Percentiles rank a stretch among this genome's conserved stretches.
Conservation (phyloP, 495 filamentous ascomycete species). For the Chaetomidium leptoderma region DNA sequence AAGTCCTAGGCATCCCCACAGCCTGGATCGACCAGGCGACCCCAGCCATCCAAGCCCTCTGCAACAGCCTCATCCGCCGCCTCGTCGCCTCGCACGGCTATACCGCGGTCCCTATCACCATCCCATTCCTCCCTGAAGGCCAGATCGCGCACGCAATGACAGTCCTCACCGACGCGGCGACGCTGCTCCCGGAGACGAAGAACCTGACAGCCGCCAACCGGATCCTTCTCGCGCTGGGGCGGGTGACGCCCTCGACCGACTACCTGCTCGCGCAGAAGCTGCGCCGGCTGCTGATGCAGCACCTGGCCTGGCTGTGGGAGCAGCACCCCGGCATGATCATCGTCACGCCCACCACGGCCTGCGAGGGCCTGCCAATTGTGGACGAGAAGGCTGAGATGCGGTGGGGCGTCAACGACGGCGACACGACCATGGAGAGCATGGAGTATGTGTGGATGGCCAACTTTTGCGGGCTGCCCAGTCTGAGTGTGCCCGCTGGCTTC, state of each 20-base stretch:
- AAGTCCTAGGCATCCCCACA: slow-evolving; percentile 62
- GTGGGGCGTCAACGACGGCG: slow-evolving; percentile 67
- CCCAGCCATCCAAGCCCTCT: slow-evolving; percentile 54
- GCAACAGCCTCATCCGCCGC: slow-evolving; percentile 54
- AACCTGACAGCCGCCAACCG: slow-evolving; percentile 64
- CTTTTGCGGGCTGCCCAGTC: slow-evolving; percentile 68
- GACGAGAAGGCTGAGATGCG: slow-evolving; percentile 47
- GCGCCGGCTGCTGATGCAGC: slow-evolving; percentile 70
- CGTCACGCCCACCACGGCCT: slow-evolving; percentile 69
- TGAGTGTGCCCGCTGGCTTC: slow-evolving; percentile 69
- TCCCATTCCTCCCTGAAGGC: slow-evolving; percentile 70
- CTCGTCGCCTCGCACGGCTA: slow-evolving; percentile 56
- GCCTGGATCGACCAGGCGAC: slow-evolving; percentile 69
- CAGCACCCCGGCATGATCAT: slow-evolving; percentile 71
- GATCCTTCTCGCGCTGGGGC: slow-evolving; percentile 62
- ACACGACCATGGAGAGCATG: slow-evolving; percentile 69
- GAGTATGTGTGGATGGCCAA: slow-evolving; percentile 83
- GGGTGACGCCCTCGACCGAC: slow-evolving; percentile 60
- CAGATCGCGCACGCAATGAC: slow-evolving; percentile 75
- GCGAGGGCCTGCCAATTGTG: slow-evolving; percentile 62
- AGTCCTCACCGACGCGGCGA: slow-evolving; percentile 67
- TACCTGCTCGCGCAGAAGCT: slow-evolving; percentile 74
- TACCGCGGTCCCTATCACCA: slow-evolving; percentile 58
- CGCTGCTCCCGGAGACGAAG: slow-evolving; percentile 27
- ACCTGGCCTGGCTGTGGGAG: slow-evolving; percentile 65